phyloP scores from a whole-genome alignment of 1,284 basidiomycete species.

The Exobasidium cylindrosporum region DNA sequence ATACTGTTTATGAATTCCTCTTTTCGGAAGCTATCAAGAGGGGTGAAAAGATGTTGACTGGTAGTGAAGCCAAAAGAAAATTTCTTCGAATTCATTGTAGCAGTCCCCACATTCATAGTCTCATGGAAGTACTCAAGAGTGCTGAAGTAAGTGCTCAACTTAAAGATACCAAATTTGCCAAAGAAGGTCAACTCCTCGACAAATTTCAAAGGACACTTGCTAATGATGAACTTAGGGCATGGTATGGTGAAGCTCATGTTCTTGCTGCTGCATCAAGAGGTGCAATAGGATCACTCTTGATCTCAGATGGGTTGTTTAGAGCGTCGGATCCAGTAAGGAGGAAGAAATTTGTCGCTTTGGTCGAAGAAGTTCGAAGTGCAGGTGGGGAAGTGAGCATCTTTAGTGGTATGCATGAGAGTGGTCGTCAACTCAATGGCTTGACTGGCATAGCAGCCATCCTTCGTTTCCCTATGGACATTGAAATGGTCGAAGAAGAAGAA shows the following conservation, averaged over 20 bases:
- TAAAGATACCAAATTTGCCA: constrained; percentile 96
- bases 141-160: constrained; percentile 67
- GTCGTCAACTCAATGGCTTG: constrained; percentile 79
- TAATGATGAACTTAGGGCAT: constrained; percentile 88
- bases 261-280: constrained; percentile 84
- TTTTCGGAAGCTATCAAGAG: constrained; percentile 60
- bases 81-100: constrained; percentile 86
- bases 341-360: constrained; percentile 76
- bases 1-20: constrained; percentile 76
- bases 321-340: constrained; percentile 49
- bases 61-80: constrained; percentile 72
- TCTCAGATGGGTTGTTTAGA: constrained; percentile 90
- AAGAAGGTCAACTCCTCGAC: constrained; percentile 67
- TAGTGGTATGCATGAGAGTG: constrained; percentile 98
- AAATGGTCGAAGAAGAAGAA: constrained; percentile 64
- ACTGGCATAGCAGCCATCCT: constrained; percentile 94
- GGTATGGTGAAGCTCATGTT: constrained; percentile 97
- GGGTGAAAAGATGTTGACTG: constrained; percentile 73
- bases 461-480: constrained; percentile 92
- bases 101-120: constrained; percentile 90
- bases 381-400: constrained; percentile 94
- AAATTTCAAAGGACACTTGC: constrained; percentile 76
- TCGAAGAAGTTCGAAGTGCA: constrained; percentile 81
- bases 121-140: constrained; percentile 90
- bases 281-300: constrained; percentile 88